These are phyloP conservation scores for Guyanaporus albipodus DNA, from an alignment of 768 basidiomycete species.

Conservation along the genomic window DNA sequence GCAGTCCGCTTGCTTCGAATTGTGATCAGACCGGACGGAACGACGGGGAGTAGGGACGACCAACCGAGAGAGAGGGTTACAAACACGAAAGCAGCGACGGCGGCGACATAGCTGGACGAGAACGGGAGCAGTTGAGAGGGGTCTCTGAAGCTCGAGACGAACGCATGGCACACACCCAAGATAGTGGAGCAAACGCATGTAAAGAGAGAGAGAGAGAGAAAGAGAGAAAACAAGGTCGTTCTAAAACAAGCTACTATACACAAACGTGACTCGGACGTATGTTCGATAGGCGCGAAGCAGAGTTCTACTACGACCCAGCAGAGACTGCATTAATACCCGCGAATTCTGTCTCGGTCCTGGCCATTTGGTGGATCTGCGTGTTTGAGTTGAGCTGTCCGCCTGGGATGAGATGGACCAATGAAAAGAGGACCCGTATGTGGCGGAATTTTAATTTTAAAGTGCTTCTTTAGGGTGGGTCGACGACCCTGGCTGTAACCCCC, in stretches of 20 bases:
- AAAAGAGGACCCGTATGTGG: too few species aligned
- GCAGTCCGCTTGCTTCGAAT: constrained; percentile 81
- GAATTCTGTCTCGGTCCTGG: constrained; percentile 61
- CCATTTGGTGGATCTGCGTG: constrained; percentile 68
- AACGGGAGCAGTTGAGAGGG: not conserved
- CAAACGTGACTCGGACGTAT: constrained; percentile 5
- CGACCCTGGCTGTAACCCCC: not conserved
- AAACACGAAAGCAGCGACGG: constrained; percentile 76
- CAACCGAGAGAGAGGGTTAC: constrained; percentile 88
- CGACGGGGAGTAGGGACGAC: constrained; percentile 23
- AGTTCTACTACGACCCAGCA: constrained; percentile 21
- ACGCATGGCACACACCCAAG: constrained; percentile 44
- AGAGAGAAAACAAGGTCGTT: too few species aligned
- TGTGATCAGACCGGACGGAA: constrained; percentile 6
- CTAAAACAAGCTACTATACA: not conserved
- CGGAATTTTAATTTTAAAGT: too few species aligned
- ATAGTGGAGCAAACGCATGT: constrained; percentile 51
- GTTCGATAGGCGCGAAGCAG: constrained; percentile 51
- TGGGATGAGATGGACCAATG: constrained; percentile 63
- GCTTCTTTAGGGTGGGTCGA: constrained; percentile 28
- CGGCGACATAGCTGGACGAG: constrained; percentile 64
- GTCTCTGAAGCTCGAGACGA: constrained; percentile 10
- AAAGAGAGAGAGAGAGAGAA: too few species aligned
- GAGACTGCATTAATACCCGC: constrained; percentile 71
- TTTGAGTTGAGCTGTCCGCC: constrained; percentile 43